Conservation (phyloP, 495 filamentous ascomycete genomes). For the Penicillium salamii region DNA sequence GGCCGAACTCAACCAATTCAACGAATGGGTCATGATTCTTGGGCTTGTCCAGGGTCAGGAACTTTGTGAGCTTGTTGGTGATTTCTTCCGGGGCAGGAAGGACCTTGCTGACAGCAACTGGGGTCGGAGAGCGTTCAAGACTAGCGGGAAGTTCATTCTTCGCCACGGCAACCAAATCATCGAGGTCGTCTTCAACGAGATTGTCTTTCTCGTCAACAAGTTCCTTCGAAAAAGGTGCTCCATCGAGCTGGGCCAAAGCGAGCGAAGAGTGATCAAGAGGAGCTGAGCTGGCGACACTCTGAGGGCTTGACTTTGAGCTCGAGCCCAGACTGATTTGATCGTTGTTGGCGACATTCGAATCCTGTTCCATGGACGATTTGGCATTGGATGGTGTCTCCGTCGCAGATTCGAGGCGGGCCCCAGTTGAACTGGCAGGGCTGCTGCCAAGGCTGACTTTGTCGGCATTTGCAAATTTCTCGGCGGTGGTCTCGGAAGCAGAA, state of each 20-base stretch:
- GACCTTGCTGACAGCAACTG: background rate
- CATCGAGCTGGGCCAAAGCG: background rate
- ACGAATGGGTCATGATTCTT: conserved; percentile 70
- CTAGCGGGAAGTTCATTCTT: conserved; percentile 64
- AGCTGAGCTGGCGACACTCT: background rate
- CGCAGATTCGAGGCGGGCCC: background rate
- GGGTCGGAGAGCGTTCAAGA: conserved; percentile 39
- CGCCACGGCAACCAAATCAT: conserved; percentile 46
- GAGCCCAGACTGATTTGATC: conserved; percentile 55
- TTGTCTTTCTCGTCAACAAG: background rate
- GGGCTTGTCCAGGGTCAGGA: conserved; percentile 88
- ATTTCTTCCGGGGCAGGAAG: conserved; percentile 41
- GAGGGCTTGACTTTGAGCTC: conserved; percentile 39
- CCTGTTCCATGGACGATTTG: background rate
- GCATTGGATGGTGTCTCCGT: background rate
- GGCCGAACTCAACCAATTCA: conserved; percentile 63
- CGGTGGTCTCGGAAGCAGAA: background rate
- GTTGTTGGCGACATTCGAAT: conserved; percentile 22
- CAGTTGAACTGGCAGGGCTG: background rate
- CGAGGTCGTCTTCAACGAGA: conserved; percentile 13
- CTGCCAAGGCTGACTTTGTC: background rate
- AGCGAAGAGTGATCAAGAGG: background rate
- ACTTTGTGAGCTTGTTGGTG: conserved; percentile 71
- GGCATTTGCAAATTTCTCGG: background rate
- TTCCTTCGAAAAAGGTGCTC: background rate